Conservation (phyloP, 2,329 filamentous ascomycete genomes). For the Aspergillus novoparasiticus region DNA sequence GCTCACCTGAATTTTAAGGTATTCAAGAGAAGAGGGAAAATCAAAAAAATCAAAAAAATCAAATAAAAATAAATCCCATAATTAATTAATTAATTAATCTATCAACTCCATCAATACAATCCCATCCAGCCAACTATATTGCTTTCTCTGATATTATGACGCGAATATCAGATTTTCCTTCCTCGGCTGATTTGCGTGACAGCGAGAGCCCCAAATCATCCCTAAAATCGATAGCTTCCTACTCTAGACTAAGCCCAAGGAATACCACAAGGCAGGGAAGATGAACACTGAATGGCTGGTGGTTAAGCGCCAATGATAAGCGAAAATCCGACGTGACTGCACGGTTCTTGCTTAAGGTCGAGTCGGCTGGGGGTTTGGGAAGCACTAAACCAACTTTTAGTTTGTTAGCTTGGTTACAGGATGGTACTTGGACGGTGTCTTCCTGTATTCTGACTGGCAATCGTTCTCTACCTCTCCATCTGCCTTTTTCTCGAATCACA, state of each 20-base stretch:
- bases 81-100: conserved; percentile 1
- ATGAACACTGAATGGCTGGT: conserved; percentile 2
- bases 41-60: neutral
- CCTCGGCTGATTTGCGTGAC: neutral
- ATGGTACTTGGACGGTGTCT: neutral
- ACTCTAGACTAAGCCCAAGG: neutral
- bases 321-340: neutral
- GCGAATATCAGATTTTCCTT: neutral
- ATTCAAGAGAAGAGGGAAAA: neutral
- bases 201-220: neutral
- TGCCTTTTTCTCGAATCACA: neutral
- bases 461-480: neutral
- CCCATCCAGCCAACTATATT: neutral
- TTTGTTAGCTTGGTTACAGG: neutral
- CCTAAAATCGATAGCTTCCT: neutral
- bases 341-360: neutral
- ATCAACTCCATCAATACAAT: neutral
- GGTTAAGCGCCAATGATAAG: neutral
- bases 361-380: neutral
- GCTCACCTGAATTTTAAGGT: conserved; percentile 7
- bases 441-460: neutral
- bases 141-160: neutral
- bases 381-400: neutral
- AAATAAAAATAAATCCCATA: neutral
- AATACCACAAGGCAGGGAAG: neutral